These are phyloP conservation scores for Pichia cephalocereana DNA, from an alignment of 805 yeast genomes.

Conservation along the genomic window DNA sequence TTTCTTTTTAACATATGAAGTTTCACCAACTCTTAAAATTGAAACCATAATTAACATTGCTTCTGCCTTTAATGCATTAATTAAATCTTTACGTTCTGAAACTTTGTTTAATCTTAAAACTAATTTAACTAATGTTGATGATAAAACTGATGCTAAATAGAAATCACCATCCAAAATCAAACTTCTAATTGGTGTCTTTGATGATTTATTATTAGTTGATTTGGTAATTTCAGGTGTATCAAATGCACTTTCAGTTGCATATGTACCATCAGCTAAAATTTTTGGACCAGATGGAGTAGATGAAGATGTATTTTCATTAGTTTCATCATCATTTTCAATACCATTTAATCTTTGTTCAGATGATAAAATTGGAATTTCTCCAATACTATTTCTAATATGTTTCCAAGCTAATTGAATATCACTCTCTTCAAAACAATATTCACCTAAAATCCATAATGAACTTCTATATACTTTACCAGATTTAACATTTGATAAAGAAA, in stretches of 20 bases:
- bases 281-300: conserved; percentile 53
- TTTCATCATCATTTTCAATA: conserved; percentile 13
- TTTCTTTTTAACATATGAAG: conserved; percentile 55
- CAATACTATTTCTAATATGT: conserved; percentile 70
- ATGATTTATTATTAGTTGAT: conserved; percentile 26
- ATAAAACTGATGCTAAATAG: conserved; percentile 79
- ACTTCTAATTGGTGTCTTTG: conserved; percentile 67
- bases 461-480: conserved; percentile 91
- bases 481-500: conserved; percentile 55
- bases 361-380: conserved; percentile 84
- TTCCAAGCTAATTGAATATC: conserved; percentile 83
- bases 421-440: conserved; percentile 63
- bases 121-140: conserved; percentile 82
- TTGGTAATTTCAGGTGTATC: conserved; percentile 32
- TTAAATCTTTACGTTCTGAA: conserved; percentile 38
- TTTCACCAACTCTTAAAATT: conserved; percentile 78
- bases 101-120: conserved; percentile 64
- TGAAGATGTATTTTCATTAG: not conserved
- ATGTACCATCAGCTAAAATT: conserved; percentile 97
- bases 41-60: conserved; percentile 90
- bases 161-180: conserved; percentile 81
- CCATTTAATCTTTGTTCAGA: conserved; percentile 43
- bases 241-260: conserved; percentile 87
- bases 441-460: conserved; percentile 94
- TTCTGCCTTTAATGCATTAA: conserved; percentile 88